These are phyloP conservation scores for Ophiostoma pallidulum DNA, from an alignment of 2,329 filamentous ascomycete genomes.

Conservation along the genomic window DNA sequence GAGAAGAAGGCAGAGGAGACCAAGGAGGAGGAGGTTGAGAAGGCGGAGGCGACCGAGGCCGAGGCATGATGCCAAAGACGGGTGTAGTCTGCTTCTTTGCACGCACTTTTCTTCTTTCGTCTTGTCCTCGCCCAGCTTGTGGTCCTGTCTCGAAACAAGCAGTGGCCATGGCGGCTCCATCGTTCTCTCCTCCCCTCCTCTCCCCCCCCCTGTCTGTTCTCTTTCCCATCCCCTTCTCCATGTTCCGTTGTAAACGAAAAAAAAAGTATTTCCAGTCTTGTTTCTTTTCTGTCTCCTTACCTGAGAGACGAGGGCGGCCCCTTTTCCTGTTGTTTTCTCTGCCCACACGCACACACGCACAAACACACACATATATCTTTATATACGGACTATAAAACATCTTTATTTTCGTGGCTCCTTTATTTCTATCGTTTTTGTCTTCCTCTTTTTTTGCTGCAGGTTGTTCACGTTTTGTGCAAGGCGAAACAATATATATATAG, in stretches of 20 bases:
- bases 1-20: constrained; percentile 39
- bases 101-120: neutral
- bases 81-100: constrained; percentile 1
- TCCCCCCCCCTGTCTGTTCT: neutral
- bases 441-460: neutral
- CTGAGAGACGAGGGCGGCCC: too few species aligned
- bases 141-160: too few species aligned
- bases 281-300: neutral
- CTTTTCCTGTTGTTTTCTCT: too few species aligned
- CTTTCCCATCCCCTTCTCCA: neutral
- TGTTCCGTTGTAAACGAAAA: neutral
- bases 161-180: too few species aligned
- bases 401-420: neutral
- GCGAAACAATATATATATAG: too few species aligned
- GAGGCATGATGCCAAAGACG: too few species aligned
- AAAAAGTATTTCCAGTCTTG: too few species aligned
- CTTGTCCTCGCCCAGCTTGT: too few species aligned
- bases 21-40: constrained; percentile 18
- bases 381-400: too few species aligned
- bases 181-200: neutral
- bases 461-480: too few species aligned
- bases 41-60: constrained; percentile 11
- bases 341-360: too few species aligned
- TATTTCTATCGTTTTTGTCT: neutral
- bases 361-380: too few species aligned